Base-by-base conservation (phyloP, 2,329 filamentous ascomycete genomes). In the Thelonectria rubi region DNA sequence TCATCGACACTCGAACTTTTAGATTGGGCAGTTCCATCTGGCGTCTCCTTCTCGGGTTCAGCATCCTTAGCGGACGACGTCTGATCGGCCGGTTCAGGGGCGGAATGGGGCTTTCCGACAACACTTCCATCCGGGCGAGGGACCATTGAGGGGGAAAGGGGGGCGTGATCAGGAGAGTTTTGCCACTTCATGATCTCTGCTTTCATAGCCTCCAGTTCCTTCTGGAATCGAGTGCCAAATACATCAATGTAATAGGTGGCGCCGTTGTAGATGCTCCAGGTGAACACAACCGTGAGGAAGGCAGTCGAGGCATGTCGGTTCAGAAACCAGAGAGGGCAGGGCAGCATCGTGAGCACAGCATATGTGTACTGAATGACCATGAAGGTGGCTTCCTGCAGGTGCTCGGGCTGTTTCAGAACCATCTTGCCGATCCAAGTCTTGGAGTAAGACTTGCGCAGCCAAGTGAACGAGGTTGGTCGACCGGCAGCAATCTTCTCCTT, bases 191-290 rank as follows among this genome's bases (percentile, higher is more conserved):
- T 86, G 9, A 99, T 93, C 73, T 99, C 95, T 57, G 87, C 87
- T 78, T 91, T 94, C 79, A 99, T 86, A 54, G 90, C 86, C 75
- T 99, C 94, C 12, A 99, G 83, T 77, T 99, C 95, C 74, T 94
- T 97, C 81, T 99, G 93, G 82, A 99, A 98, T 2, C 94, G 88
- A 72, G 92, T 97, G 55, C 96, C 95, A 75, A 98, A 99, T 2
- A 98, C 92, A 71, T 99, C 95, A 73, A 99, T 98, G 78, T 99
- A 99, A 77, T 91, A 99, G 0, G 94, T 98, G 17, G 95, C 93
- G 32, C 95, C 95, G 70, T 99, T 99, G 81, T 97, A 96, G 58
- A 97, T 91, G 69, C 92, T 96, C 93, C 94, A 97, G 45, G 88
- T 84, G 73, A 99, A 98, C n/a, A 99, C 88, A 2, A 86, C 79